phyloP scores from a whole-genome alignment of 2,329 filamentous ascomycete species.

The Aspergillus tamarii region DNA sequence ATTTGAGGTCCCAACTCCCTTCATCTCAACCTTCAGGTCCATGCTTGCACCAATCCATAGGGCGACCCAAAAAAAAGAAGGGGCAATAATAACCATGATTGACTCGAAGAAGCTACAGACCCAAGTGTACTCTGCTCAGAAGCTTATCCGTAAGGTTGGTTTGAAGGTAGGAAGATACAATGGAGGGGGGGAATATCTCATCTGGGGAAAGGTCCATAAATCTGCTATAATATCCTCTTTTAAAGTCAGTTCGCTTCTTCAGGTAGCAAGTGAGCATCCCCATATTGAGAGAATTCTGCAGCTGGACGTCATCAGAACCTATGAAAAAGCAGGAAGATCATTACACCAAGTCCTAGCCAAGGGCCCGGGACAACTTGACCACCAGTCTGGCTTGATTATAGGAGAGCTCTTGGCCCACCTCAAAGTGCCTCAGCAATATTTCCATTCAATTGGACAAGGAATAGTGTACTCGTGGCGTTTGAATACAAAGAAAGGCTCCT shows the following conservation, averaged over 20 bases:
- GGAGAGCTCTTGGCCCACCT: conserved; percentile 27
- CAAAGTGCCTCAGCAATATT: conserved; percentile 27
- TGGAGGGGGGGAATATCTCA: conserved; percentile 36
- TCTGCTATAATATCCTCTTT: conserved; percentile 35
- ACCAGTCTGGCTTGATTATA: conserved; percentile 22
- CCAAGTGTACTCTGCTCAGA: conserved; percentile 30
- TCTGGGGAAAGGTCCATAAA: conserved; percentile 36
- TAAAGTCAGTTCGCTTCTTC: conserved; percentile 25
- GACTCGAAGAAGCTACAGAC: conserved; percentile 30
- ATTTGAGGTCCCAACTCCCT: conserved; percentile 27
- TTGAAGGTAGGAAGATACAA: conserved; percentile 26
- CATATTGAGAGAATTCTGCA: conserved; percentile 34
- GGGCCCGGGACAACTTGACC: conserved; percentile 16
- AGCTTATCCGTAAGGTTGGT: conserved; percentile 25
- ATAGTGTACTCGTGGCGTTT: conserved; percentile 29
- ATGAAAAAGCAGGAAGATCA: neutral
- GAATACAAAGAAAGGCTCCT: conserved; percentile 10
- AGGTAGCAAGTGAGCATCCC: conserved; percentile 15
- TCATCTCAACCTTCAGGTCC: conserved; percentile 36
- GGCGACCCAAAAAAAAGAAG: conserved; percentile 26
- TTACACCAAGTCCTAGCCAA: conserved; percentile 23
- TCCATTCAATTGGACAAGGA: conserved; percentile 23
- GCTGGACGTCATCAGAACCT: conserved; percentile 20
- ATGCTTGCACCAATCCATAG: conserved; percentile 37
- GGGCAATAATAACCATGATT: conserved; percentile 34